These are phyloP conservation scores for Biscutella laevigata DNA, from an alignment of 441 rosid genomes.

Conservation along the genomic window DNA sequence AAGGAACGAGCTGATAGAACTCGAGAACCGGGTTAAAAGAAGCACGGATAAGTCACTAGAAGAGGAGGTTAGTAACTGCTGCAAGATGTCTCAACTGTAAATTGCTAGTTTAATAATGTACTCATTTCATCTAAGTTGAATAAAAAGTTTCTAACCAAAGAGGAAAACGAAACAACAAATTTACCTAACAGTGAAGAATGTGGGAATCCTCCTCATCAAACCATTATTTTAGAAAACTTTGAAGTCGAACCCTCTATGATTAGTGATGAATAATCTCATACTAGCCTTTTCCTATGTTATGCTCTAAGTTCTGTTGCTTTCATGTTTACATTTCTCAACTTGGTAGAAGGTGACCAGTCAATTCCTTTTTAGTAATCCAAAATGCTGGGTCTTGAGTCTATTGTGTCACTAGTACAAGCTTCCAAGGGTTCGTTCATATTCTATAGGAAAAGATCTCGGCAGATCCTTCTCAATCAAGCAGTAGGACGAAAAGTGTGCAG, in stretches of 20 bases:
- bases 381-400: neutral
- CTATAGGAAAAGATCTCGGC: slow-evolving; percentile 41
- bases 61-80: slow-evolving; percentile 49
- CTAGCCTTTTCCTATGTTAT: neutral
- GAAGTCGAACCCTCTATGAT: neutral
- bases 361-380: neutral
- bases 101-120: neutral
- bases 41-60: slow-evolving; percentile 55
- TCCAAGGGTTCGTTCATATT: slow-evolving; percentile 14
- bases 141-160: neutral
- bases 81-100: neutral
- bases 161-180: neutral
- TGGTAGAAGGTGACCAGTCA: slow-evolving; percentile 12
- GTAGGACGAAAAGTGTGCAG: slow-evolving; percentile 34
- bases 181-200: neutral
- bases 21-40: slow-evolving; percentile 79
- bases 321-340: slow-evolving; percentile 10
- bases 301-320: neutral
- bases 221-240: neutral
- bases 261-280: neutral
- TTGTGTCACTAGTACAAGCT: no score
- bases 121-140: neutral
- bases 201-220: neutral
- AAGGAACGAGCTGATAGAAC: slow-evolving; percentile 84
- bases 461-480: slow-evolving; percentile 25